Conservation (phyloP, 2,329 filamentous ascomycete genomes). For the Xenoacremonium recifei region DNA sequence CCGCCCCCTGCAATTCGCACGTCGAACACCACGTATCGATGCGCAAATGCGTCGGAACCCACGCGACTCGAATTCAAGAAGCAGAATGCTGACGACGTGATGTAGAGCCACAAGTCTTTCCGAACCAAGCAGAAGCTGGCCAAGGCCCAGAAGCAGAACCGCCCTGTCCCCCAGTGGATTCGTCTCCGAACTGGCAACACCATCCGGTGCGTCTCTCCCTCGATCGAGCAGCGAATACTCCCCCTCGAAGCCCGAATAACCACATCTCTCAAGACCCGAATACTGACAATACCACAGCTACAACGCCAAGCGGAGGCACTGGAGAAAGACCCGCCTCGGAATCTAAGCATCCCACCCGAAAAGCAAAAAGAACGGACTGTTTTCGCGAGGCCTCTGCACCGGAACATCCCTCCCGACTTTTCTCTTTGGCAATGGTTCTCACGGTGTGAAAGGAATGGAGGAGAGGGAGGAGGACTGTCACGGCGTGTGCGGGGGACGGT, state of each 20-base stretch:
- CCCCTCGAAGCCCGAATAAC: slow-evolving; percentile 5
- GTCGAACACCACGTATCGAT: too few relatives aligned
- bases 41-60: too few relatives aligned
- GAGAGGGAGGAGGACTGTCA: slow-evolving; percentile 19
- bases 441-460: slow-evolving; percentile 27
- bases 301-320: slow-evolving; percentile 99
- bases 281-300: slow-evolving; percentile 62
- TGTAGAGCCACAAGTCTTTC: slow-evolving; percentile 98
- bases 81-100: slow-evolving; percentile 23
- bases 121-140: slow-evolving; percentile 99
- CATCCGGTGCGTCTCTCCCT: slow-evolving; percentile 78
- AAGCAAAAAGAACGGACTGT: too few relatives aligned
- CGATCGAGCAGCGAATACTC: slow-evolving; percentile 1
- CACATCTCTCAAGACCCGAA: background rate
- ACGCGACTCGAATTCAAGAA: too few relatives aligned
- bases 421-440: slow-evolving; percentile 29
- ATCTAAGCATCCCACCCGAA: slow-evolving; percentile 69
- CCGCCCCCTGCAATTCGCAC: slow-evolving; percentile 4
- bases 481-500: slow-evolving; percentile 26
- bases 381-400: slow-evolving; percentile 28
- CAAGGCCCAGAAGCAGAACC: slow-evolving; percentile 99
- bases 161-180: slow-evolving; percentile 99
- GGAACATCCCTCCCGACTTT: slow-evolving; percentile 18
- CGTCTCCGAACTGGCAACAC: slow-evolving; percentile 97
- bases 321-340: slow-evolving; percentile 99